These are phyloP conservation scores for Geotrichum macrosporum DNA, from an alignment of 1,139 yeast species.

Conservation along the genomic window DNA sequence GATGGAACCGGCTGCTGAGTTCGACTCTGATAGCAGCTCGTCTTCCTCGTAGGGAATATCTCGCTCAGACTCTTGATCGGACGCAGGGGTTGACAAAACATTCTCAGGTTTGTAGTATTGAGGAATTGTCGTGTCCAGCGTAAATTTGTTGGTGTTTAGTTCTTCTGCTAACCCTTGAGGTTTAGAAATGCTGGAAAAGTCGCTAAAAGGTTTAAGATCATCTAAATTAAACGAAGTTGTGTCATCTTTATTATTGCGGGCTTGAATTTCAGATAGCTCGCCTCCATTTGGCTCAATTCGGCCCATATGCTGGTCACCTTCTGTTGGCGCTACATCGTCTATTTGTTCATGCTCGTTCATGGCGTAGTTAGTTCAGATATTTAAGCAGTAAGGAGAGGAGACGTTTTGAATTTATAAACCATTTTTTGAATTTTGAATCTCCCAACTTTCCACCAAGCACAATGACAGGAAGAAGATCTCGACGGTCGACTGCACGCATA, in stretches of 20 bases:
- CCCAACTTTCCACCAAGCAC: constrained; percentile 6
- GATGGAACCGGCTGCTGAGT: constrained; percentile 4
- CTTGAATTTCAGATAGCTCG: constrained; percentile 2
- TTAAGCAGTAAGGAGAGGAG: not conserved
- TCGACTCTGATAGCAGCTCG: constrained; percentile 7
- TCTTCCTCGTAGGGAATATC: constrained; percentile 7
- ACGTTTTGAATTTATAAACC: not conserved
- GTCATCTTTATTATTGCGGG: not conserved
- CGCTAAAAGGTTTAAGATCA: constrained; percentile 13
- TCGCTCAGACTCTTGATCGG: not conserved
- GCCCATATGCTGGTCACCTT: not conserved
- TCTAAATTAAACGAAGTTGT: not conserved
- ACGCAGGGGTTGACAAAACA: not conserved
- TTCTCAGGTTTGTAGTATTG: constrained; percentile 12
- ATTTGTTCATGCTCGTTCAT: not conserved
- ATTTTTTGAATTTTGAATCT: not conserved
- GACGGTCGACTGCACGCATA: constrained; percentile 23
- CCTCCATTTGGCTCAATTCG: not conserved
- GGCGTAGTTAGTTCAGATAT: not conserved
- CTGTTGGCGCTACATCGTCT: not conserved
- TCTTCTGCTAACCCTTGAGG: constrained; percentile 6
- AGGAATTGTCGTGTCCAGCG: constrained; percentile 13
- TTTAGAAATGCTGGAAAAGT: constrained; percentile 19
- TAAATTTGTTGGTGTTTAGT: not conserved
- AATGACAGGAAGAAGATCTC: constrained; percentile 23